A percentile compares a stretch with the other conserved stretches of the same genome.
phyloP scores from a whole-genome alignment of 257 asterid species.

The Schizonepeta tenuifolia region DNA sequence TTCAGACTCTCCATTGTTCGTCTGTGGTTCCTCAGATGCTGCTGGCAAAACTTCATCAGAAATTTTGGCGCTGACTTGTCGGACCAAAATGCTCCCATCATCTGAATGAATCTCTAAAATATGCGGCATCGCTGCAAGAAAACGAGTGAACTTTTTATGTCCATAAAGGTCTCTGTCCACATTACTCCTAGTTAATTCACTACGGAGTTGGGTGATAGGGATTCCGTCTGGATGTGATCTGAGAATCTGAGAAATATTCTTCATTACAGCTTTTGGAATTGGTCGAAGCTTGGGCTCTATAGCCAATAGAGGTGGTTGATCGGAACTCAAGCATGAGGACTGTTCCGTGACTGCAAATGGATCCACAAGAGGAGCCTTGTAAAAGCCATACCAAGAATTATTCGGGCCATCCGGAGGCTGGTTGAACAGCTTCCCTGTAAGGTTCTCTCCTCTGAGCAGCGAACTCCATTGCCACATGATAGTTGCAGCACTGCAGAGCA shows the following conservation, averaged over 20 bases:
- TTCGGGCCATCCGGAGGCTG: constrained; percentile 96
- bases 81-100: constrained; percentile 51
- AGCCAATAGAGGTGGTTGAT: constrained; percentile 34
- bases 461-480: constrained; percentile 95
- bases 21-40: constrained; percentile 31
- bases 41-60: constrained; percentile 44
- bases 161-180: constrained; percentile 74
- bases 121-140: constrained; percentile 78
- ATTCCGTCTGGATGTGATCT: constrained; percentile 68
- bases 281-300: constrained; percentile 53
- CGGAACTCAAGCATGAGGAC: constrained; percentile 38
- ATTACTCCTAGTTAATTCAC: constrained; percentile 52
- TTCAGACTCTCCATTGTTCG: constrained; percentile 36
- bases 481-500: constrained; percentile 89
- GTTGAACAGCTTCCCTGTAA: constrained; percentile 77
- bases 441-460: constrained; percentile 74
- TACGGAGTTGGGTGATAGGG: constrained; percentile 56
- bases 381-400: constrained; percentile 89
- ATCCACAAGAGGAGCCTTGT: constrained; percentile 70
- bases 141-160: constrained; percentile 69
- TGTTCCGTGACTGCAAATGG: constrained; percentile 64
- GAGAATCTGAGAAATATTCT: constrained; percentile 53
- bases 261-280: constrained; percentile 64
- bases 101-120: constrained; percentile 52
- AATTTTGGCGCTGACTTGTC: constrained; percentile 38